A percentile compares a stretch with the other conserved stretches of the same genome.
Conservation (phyloP, 2,329 filamentous ascomycete genomes). For the Talaromyces sp. region DNA sequence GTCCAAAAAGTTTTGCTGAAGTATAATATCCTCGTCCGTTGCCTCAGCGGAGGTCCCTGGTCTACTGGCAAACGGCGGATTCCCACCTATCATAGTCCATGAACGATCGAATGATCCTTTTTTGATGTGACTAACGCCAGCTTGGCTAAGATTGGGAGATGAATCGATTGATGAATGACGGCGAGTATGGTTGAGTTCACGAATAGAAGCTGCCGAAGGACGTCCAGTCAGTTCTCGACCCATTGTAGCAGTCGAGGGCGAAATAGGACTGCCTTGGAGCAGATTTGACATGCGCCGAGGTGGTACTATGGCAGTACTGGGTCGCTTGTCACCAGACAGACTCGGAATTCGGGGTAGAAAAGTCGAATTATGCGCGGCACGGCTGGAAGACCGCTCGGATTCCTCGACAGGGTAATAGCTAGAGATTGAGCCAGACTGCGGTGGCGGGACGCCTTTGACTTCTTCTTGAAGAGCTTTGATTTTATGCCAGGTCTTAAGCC, state of each 20-base stretch:
- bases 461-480: conserved; percentile 90
- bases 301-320: conserved; percentile 28
- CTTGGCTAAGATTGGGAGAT: conserved; percentile 26
- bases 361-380: conserved; percentile 35
- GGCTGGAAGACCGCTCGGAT: conserved; percentile 43
- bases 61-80: conserved; percentile 32
- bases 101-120: conserved; percentile 57
- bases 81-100: conserved; percentile 52
- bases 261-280: conserved; percentile 34
- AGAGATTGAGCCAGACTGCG: conserved; percentile 35
- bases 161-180: conserved; percentile 85
- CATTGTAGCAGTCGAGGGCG: conserved; percentile 44
- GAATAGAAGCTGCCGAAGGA: conserved; percentile 76
- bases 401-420: conserved; percentile 42
- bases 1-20: conserved; percentile 22
- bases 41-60: conserved; percentile 34
- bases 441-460: conserved; percentile 59
- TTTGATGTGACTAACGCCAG: conserved; percentile 48
- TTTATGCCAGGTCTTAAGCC: conserved; percentile 94
- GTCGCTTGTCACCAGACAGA: conserved; percentile 33
- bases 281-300: conserved; percentile 29
- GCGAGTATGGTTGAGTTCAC: conserved; percentile 77
- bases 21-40: conserved; percentile 22
- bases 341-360: conserved; percentile 45
- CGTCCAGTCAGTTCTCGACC: conserved; percentile 44